Evolutionary conservation across 805 yeast species (phyloP), one percentile per base, ranked within the genome.

Genomic region (Wickerhamiella siamensis): DNA sequence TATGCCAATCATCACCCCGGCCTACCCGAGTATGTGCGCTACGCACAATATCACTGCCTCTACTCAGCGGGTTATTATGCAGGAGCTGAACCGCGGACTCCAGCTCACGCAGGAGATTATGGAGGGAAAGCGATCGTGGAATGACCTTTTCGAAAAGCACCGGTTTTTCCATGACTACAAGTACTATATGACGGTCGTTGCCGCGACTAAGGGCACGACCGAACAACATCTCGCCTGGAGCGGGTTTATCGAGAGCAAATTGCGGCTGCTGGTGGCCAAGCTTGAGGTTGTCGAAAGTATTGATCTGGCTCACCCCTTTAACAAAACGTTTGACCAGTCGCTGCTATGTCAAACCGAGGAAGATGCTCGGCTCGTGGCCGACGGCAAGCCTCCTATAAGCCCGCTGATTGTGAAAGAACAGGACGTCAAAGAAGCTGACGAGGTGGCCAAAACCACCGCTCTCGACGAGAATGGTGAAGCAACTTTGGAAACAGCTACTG

Each of bases 1-100:
- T 51, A 91, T 91, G 98, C 98, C 98, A 0, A 94, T 91, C 9
- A 91, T 91, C 45, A 91, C 98, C 0, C 98, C 98, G 0, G 97
- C 97, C 0, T 84, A 86, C 57, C 95, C 95, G 1, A 87, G 96
- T 1, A 91, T 91, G 98, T 91, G 98, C 63, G 95, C 98, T 0
- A 91, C 98, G 1, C 98, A 91, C 59, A 91, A 91, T 58, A 87
- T 91, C 36, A 79, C 94, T 2, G 74, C 72, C 15, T 84, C 96
- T 0, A 88, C 97, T 0, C 88, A 83, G 59, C 75, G 72, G 51
- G 74, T 91, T 18, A 83, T 91, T 29, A 56, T 84, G 57, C 58
- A 66, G n/a, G 98, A 91, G 59, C 70, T 91, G 50, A 62, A 69
- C 44, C 74, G 95, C 49, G 97, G 94, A 0, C 67, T 71, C 4